Conservation (phyloP, 164 flowering plant genomes). For the Magnolia changhungtana region DNA sequence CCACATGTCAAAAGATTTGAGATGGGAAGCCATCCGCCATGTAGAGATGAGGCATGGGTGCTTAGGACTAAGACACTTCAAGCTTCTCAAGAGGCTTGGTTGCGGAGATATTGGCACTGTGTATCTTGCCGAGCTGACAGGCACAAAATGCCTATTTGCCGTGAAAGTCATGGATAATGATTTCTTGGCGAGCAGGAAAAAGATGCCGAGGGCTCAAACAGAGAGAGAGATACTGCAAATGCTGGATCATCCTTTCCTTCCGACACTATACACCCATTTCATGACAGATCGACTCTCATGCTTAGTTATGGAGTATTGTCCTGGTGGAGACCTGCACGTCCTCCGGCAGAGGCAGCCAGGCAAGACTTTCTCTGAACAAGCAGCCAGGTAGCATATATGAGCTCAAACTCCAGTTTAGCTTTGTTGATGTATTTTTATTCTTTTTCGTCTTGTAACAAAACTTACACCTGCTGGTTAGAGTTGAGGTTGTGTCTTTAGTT, state of each 20-base stretch:
- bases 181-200: constrained; percentile 54
- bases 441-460: too few relatives aligned
- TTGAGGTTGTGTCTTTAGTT: too few relatives aligned
- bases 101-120: constrained; percentile 90
- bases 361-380: constrained; percentile 63
- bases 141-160: constrained; percentile 71
- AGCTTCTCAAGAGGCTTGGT: constrained; percentile 72
- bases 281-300: constrained; percentile 62
- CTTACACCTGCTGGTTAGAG: too few relatives aligned
- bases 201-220: constrained; percentile 65
- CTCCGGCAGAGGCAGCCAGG: constrained; percentile 70
- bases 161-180: constrained; percentile 84
- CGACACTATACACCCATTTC: constrained; percentile 74
- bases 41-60: constrained; percentile 55
- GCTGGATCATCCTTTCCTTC: constrained; percentile 92
- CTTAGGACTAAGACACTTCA: constrained; percentile 60
- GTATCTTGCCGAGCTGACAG: constrained; percentile 71
- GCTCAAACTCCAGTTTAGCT: not conserved
- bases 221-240: constrained; percentile 75
- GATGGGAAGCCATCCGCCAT: constrained; percentile 68
- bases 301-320: constrained; percentile 89
- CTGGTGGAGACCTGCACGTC: constrained; percentile 87
- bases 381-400: constrained; percentile 50
- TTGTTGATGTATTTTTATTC: too few relatives aligned
- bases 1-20: constrained; percentile 84